Percentiles rank a stretch among this genome's conserved stretches.
Conservation (phyloP, 2,329 filamentous ascomycete species). For the Myriosclerotinia curreyana region DNA sequence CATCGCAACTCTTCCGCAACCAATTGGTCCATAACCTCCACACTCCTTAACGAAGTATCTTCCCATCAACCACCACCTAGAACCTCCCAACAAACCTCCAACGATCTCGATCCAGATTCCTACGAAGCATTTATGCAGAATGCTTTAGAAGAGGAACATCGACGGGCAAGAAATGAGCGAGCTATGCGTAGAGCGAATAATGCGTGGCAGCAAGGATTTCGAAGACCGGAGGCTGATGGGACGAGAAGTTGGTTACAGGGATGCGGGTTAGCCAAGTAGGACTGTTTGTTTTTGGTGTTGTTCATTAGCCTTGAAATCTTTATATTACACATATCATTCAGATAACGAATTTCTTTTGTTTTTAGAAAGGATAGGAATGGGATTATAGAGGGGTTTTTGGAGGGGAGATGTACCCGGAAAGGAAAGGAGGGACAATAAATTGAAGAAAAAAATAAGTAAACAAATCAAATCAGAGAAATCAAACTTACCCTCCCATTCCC, state of each 20-base stretch:
- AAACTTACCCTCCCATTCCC: slow-evolving; percentile 66
- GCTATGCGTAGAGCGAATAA: slow-evolving; percentile 1
- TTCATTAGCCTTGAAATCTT: background rate
- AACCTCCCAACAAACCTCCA: background rate
- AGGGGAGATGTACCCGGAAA: background rate
- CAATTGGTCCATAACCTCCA: slow-evolving; percentile 10
- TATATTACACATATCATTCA: background rate
- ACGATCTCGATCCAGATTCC: background rate
- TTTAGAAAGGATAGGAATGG: background rate
- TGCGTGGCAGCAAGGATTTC: slow-evolving; percentile 14
- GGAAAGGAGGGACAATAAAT: background rate
- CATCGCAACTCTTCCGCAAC: slow-evolving; percentile 6
- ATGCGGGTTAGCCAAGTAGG: slow-evolving; percentile 18
- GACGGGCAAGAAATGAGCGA: slow-evolving; percentile 12
- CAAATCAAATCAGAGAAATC: background rate
- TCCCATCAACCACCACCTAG: background rate
- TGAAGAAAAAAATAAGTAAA: background rate
- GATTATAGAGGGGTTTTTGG: background rate
- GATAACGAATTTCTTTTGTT: slow-evolving; percentile 11
- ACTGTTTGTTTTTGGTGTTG: slow-evolving; percentile 8
- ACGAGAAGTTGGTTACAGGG: slow-evolving; percentile 14
- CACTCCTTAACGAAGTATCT: background rate
- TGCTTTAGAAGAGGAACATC: background rate
- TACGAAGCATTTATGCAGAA: slow-evolving; percentile 19
- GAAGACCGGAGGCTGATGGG: slow-evolving; percentile 2